Evolutionary conservation across 2,329 filamentous ascomycete species (phyloP), one percentile per base, ranked within the genome.

Genomic region (Talaromyces albobiverticillius): DNA sequence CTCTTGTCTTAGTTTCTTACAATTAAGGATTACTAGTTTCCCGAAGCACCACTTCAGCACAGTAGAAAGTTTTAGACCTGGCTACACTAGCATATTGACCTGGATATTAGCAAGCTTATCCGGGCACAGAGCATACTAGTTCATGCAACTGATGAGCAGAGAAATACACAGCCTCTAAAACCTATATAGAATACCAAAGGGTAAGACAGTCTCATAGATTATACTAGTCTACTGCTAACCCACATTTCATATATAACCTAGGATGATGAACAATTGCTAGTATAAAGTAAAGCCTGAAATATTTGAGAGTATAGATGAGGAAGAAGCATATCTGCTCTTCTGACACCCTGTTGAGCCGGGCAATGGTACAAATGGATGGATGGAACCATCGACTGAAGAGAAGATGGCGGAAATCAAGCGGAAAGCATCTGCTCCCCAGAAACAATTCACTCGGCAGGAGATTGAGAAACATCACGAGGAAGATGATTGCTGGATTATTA

Each of bases 261-360:
- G 75, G 10, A 80, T 81, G 76, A 80, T 82, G 78, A 82, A 81
- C 62, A 81, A 81, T 42, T 74, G 73, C 56, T 78, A 74, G 74
- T 80, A 80, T 57, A 56, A 64, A 1, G 73, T 81, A 13, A 73
- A 71, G 43, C 63, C 72, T 0, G 71, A 76, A 32, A 70, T 76
- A 3, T 53, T 64, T 0, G 63, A 69, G n/a, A 63, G 66, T 13
- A 57, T 64, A 14, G 60, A 72, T 2, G 64, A 67, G 9, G 64
- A 68, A 1, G 60, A 62, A 4, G 59, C 70, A 2, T 62, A 59
- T 2, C 67, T 79, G 3, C 53, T 71, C n/a, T 81, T 80, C 60
- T 68, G 68, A 11, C 79, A 81, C 60, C 78, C 78, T 0, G 63
- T 64, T 5, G 75, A 80, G 55, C 71, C 77, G 4, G 76, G 68